Evolutionary conservation across 2,329 filamentous ascomycete species (phyloP).

Genomic region (Aspergillus fumigatus): DNA sequence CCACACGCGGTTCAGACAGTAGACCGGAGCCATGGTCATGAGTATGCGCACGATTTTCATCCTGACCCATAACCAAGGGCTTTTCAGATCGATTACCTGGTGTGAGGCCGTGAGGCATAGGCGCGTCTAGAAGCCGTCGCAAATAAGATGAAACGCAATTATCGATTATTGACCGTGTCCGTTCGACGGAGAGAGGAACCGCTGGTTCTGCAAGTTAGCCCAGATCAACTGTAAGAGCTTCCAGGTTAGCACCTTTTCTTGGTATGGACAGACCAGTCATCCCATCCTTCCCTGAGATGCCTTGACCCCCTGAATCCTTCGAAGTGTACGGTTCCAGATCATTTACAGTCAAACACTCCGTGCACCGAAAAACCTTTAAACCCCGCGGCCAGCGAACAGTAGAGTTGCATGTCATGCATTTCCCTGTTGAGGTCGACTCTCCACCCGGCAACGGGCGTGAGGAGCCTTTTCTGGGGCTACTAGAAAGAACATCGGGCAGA

Average conservation of each 20-base stretch:
- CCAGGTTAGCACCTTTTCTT: constrained; percentile 22
- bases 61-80: constrained; percentile 6
- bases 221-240: not conserved
- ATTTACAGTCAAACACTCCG: constrained; percentile 79
- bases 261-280: constrained; percentile 11
- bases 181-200: constrained; percentile 54
- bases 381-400: constrained; percentile 74
- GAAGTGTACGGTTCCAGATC: constrained; percentile 55
- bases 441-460: constrained; percentile 42
- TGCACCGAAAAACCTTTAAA: constrained; percentile 72
- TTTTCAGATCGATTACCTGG: constrained; percentile 12
- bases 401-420: constrained; percentile 82
- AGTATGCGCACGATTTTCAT: constrained; percentile 9
- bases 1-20: constrained; percentile 15
- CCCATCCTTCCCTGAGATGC: constrained; percentile 17
- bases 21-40: constrained; percentile 9
- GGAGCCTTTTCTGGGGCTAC: constrained; percentile 37
- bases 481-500: constrained; percentile 29
- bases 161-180: constrained; percentile 56
- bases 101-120: constrained; percentile 16
- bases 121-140: constrained; percentile 32
- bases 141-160: constrained; percentile 51
- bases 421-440: constrained; percentile 60
- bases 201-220: constrained; percentile 23
- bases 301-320: constrained; percentile 14